phyloP scores from a whole-genome alignment of 202 grass and related monocot species.

The Carex arenaria region DNA sequence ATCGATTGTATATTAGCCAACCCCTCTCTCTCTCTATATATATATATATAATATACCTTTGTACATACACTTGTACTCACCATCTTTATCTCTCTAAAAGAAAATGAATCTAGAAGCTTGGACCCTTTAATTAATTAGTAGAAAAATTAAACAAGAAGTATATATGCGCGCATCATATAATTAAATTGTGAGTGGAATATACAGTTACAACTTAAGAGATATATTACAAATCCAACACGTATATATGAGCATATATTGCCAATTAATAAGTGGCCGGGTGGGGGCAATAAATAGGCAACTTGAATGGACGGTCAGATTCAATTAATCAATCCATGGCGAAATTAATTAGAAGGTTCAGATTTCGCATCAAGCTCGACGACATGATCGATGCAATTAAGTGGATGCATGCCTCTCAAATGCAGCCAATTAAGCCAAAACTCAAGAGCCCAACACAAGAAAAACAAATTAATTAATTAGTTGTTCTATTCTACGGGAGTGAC shows the following conservation, averaged over 20 bases:
- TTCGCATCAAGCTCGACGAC: background rate
- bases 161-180: background rate
- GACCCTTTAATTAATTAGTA: background rate
- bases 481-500: too few relatives aligned
- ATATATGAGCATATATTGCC: background rate
- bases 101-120: background rate
- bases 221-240: background rate
- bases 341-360: too few relatives aligned
- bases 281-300: background rate
- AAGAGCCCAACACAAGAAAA: too few relatives aligned
- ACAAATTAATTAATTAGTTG: too few relatives aligned
- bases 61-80: too few relatives aligned
- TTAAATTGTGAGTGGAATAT: background rate
- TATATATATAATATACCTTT: too few relatives aligned
- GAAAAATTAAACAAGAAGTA: background rate
- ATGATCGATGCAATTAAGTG: background rate
- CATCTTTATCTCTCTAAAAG: too few relatives aligned
- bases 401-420: too few relatives aligned
- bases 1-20: too few relatives aligned
- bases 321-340: too few relatives aligned
- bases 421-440: background rate
- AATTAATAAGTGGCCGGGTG: background rate
- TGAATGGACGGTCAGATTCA: too few relatives aligned
- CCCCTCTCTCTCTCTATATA: too few relatives aligned
- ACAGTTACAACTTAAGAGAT: background rate